Conservation (phyloP, 768 basidiomycete species). For the Suillus fuscotomentosus region DNA sequence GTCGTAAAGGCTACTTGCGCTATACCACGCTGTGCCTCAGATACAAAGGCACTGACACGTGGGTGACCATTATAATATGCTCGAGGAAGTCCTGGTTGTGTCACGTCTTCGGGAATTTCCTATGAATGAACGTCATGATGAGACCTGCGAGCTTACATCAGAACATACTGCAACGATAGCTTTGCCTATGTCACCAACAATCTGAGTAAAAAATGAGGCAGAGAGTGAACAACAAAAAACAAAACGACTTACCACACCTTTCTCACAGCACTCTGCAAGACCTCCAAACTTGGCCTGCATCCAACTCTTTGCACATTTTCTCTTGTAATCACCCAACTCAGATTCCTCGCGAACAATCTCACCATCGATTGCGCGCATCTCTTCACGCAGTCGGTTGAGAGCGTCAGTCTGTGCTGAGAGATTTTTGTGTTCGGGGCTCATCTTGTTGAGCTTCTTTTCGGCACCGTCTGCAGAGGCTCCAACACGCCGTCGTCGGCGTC, state of each 20-base stretch:
- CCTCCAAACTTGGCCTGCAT: slow-evolving; percentile 89
- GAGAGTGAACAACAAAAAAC: neutral
- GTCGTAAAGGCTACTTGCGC: slow-evolving; percentile 49
- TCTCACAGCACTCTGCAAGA: slow-evolving; percentile 80
- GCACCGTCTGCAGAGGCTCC: slow-evolving; percentile 74
- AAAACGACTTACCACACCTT: slow-evolving; percentile 49
- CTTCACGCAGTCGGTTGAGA: slow-evolving; percentile 67
- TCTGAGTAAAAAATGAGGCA: slow-evolving; percentile 24
- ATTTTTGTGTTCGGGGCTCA: slow-evolving; percentile 89
- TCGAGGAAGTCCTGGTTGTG: slow-evolving; percentile 77
- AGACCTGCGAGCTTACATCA: neutral
- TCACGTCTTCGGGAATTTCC: slow-evolving; percentile 81
- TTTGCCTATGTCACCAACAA: slow-evolving; percentile 51
- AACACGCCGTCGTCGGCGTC: slow-evolving; percentile 64
- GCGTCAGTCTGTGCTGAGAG: slow-evolving; percentile 68
- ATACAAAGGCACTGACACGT: slow-evolving; percentile 57
- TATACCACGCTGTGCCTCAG: slow-evolving; percentile 60
- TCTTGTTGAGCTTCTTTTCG: slow-evolving; percentile 86
- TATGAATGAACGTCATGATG: slow-evolving; percentile 24
- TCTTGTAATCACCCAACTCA: slow-evolving; percentile 79
- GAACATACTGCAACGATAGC: slow-evolving; percentile 39
- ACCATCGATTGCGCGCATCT: slow-evolving; percentile 75
- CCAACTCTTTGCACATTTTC: slow-evolving; percentile 62
- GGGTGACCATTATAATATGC: slow-evolving; percentile 68
- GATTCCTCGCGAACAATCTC: slow-evolving; percentile 86